These are phyloP conservation scores for Lipomyces sp. DNA, from an alignment of 805 yeast genomes.

Conservation along the genomic window DNA sequence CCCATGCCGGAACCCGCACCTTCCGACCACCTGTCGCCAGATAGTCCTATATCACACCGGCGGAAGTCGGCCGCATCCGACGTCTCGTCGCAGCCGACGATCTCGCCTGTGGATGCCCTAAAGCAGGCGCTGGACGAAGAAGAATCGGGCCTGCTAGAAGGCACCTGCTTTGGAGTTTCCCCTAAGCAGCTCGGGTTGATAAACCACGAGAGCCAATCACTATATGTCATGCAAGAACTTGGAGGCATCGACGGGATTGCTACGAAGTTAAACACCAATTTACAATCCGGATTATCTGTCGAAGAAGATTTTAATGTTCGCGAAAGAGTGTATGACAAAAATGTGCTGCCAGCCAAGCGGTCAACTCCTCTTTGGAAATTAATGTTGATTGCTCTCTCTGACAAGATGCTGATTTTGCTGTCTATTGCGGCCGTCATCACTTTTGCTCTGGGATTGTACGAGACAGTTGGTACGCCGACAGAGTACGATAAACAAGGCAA, in stretches of 20 bases:
- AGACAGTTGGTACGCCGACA: conserved; percentile 83
- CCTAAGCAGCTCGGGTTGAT: conserved; percentile 37
- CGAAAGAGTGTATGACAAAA: conserved; percentile 63
- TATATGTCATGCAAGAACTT: conserved; percentile 45
- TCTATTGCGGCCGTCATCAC: conserved; percentile 88
- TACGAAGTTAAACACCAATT: conserved; percentile 43
- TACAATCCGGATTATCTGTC: conserved; percentile 43
- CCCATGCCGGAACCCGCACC: not conserved
- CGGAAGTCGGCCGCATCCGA: conserved; percentile 12
- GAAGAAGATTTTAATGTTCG: conserved; percentile 46
- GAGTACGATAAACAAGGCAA: conserved; percentile 79
- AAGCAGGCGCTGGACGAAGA: conserved; percentile 25
- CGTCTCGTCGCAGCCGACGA: conserved; percentile 25
- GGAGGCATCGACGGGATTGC: conserved; percentile 48
- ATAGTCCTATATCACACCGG: not conserved
- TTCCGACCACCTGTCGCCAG: not conserved
- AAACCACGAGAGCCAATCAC: conserved; percentile 48
- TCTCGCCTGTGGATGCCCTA: conserved; percentile 28
- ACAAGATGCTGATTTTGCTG: conserved; percentile 83
- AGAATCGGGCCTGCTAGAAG: conserved; percentile 16
- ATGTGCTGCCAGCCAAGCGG: conserved; percentile 71
- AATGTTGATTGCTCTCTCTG: conserved; percentile 84
- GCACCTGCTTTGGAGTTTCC: conserved; percentile 34
- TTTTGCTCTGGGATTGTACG: conserved; percentile 87
- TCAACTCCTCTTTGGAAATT: conserved; percentile 69